Evolutionary conservation across 2,329 filamentous ascomycete species (phyloP).

Genomic region (Epichloe bromicola): DNA sequence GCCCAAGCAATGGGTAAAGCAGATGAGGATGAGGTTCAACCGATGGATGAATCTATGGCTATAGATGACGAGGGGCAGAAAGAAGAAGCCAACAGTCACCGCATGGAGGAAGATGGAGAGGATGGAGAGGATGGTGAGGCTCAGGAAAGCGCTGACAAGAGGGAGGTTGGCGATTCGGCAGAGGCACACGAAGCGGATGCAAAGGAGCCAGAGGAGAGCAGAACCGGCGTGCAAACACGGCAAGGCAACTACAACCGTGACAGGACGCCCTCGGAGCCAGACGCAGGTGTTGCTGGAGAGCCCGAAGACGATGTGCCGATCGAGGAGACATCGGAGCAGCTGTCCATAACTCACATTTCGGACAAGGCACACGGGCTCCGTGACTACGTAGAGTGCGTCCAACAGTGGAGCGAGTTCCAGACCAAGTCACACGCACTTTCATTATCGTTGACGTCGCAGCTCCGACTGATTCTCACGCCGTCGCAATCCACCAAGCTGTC

Average conservation of each 20-base stretch:
- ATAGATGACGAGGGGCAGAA: conserved; percentile 64
- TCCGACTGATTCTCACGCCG: conserved; percentile 87
- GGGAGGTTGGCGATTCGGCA: conserved; percentile 24
- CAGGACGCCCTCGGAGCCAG: conserved; percentile 26
- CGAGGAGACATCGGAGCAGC: conserved; percentile 45
- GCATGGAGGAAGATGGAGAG: conserved; percentile 40
- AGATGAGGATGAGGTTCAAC: conserved; percentile 72
- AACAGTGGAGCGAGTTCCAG: conserved; percentile 79
- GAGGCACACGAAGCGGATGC: conserved; percentile 27
- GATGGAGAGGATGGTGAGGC: conserved; percentile 29
- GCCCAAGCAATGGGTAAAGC: conserved; percentile 85
- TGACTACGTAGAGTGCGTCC: conserved; percentile 45
- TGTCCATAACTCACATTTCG: conserved; percentile 61
- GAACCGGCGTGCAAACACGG: conserved; percentile 46
- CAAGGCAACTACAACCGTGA: conserved; percentile 46
- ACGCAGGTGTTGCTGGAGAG: conserved; percentile 29
- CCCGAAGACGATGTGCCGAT: conserved; percentile 36
- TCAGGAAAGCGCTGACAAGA: conserved; percentile 28
- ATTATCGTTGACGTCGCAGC: conserved; percentile 79
- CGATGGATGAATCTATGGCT: conserved; percentile 79
- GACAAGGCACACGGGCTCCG: conserved; percentile 29
- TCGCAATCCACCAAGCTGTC: conserved; percentile 93
- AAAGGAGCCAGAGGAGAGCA: conserved; percentile 36
- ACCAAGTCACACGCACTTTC: conserved; percentile 73
- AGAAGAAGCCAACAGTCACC: conserved; percentile 32